phyloP scores from a whole-genome alignment of 306 rosid genomes.

The Medicago truncatula region DNA sequence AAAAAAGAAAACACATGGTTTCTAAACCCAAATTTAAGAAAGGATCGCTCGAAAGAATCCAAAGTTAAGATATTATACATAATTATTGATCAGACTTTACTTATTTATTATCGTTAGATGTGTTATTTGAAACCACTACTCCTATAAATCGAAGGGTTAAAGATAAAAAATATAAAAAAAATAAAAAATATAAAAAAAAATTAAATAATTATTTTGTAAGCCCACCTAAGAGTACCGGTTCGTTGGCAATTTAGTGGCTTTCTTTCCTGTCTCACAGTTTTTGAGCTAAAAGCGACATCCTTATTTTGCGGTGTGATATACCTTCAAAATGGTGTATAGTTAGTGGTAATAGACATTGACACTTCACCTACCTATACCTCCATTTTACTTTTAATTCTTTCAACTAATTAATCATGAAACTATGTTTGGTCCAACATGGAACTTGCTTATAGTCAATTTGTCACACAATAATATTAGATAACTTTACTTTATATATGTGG shows the following conservation, averaged over 20 bases:
- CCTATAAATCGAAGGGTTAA: too few species aligned
- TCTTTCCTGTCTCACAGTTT: slow-evolving; percentile 51
- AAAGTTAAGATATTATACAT: too few species aligned
- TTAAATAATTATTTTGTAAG: slow-evolving; percentile 11
- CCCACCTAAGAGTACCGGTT: slow-evolving; percentile 55
- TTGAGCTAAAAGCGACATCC: slow-evolving; percentile 51
- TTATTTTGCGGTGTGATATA: slow-evolving; percentile 48
- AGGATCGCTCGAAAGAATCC: too few species aligned
- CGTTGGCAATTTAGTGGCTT: slow-evolving; percentile 58
- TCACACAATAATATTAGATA: background rate
- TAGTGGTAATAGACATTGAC: slow-evolving; percentile 55
- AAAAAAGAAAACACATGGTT: too few species aligned
- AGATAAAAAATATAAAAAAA: too few species aligned
- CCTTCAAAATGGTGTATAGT: slow-evolving; percentile 46
- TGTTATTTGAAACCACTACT: too few species aligned
- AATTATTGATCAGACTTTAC: too few species aligned
- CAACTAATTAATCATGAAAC: slow-evolving; percentile 47
- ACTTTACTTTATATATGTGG: background rate
- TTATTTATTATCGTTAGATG: too few species aligned
- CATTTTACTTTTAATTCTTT: slow-evolving; percentile 39
- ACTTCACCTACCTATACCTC: slow-evolving; percentile 51
- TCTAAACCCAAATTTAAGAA: too few species aligned
- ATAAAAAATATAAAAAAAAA: too few species aligned
- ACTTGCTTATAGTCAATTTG: slow-evolving; percentile 31
- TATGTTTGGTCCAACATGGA: slow-evolving; percentile 41